phyloP scores from a whole-genome alignment of 768 basidiomycete genomes.

The Russula earlei region DNA sequence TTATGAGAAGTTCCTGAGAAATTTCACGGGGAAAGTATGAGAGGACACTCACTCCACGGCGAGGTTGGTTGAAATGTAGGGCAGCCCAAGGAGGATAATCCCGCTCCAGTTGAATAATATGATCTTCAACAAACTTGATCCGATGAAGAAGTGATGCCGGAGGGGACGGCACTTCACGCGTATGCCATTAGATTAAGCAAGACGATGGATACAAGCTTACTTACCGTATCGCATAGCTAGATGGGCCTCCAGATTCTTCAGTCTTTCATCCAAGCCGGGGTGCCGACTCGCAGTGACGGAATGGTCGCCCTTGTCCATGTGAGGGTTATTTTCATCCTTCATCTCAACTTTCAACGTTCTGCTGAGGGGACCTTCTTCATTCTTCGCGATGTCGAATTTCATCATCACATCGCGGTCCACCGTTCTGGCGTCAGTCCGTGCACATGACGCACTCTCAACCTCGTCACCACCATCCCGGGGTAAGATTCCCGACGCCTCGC shows the following conservation, averaged over 20 bases:
- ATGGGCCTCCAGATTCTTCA: constrained; percentile 62
- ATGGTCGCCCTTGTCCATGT: constrained; percentile 19
- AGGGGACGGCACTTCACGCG: constrained; percentile 53
- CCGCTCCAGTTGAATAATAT: constrained; percentile 65
- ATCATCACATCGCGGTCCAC: constrained; percentile 70
- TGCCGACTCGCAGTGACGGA: constrained; percentile 35
- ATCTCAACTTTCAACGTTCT: constrained; percentile 39
- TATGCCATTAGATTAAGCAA: not conserved
- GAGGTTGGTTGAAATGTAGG: constrained; percentile 80
- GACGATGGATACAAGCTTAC: not conserved
- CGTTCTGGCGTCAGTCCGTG: constrained; percentile 61
- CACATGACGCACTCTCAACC: constrained; percentile 44
- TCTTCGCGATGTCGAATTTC: constrained; percentile 83
- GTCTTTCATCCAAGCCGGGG: constrained; percentile 54
- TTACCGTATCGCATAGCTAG: constrained; percentile 66
- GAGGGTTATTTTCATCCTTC: not conserved
- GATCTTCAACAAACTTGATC: constrained; percentile 65
- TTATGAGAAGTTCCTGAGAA: not conserved
- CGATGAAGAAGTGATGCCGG: constrained; percentile 57
- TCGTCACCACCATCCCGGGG: constrained; percentile 21
- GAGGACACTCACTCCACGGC: constrained; percentile 52
- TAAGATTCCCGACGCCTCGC: not conserved
- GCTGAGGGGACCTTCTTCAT: constrained; percentile 66
- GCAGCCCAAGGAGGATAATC: constrained; percentile 86
- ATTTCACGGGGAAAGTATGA: not conserved